Evolutionary conservation across 257 asterid species (phyloP), one percentile per base, ranked within the genome.

Genomic region (Fraxinus excelsior): DNA sequence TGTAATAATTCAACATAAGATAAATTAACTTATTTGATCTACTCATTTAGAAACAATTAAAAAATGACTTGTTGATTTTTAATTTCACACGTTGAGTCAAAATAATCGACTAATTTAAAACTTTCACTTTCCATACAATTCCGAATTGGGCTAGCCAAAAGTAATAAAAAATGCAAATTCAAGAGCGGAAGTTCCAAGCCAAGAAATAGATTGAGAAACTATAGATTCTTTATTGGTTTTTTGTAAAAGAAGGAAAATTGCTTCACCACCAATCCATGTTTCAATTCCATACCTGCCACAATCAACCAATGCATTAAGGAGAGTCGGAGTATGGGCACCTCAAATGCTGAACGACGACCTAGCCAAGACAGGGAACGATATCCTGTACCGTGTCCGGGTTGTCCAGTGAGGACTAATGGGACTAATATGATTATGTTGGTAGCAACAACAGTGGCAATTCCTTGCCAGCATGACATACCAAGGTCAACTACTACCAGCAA

Each of bases 401-500:
- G 87, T 2, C 99, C 99, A 0, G 97, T 95, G 0, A 95, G 86
- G 84, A 90, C 74, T 7, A 92, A 51, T 0, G 99, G 97, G 46
- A 86, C 38, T 29, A 95, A 69, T 0, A 91, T 44, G 72, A 95
- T 83, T 0, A 90, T 12, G 77, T 92, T 95, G 78, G 99, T 97
- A 5, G 87, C 86, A 28, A 94, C 96, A 19, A 94, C 96, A 62
- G 93, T 90, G 31, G 96, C 93, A 65, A 94, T 88, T 1, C 99
- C 97, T 67, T 95, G 99, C 99, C 99, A 95, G 97, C 99, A 95
- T 0, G 97, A 86, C 99, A 95, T 95, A 10, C 97, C 99, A 9
- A 91, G 91, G 74, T 95, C 99, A 10, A 93, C 98, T 4, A 76
- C 98, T 93, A 19, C 98, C 99, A 23, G 99, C 99, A 34, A 95